Base-by-base conservation (phyloP, 768 basidiomycete genomes). In the Boletus rufocinnamomeus region DNA sequence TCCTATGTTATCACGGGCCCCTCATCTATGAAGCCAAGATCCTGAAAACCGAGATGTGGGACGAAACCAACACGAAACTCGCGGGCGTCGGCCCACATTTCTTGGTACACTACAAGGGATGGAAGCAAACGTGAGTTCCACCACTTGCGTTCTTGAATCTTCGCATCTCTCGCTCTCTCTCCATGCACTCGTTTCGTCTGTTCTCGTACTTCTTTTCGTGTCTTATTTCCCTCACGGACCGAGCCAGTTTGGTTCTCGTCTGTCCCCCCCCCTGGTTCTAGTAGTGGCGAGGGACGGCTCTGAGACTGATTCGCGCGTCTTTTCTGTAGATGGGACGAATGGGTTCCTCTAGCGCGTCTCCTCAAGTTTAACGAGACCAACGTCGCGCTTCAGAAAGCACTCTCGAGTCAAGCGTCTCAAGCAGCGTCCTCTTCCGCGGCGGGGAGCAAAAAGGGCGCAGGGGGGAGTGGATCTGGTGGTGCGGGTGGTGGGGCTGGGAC, bases 101-200 rank as follows among this genome's bases (percentile, higher is more conserved):
- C 75, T 88, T 91, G 60, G 95, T 99, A 40, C 97, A 99, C 73
- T 99, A 99, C 81, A 97, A 98, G 74, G 97, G 97, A 10, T 99
- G 97, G 97, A 99, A 98, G 72, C 91, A 93, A 73, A 95, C 93
- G 93, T 95, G 70, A 63, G 84, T 77, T 21, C 23, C 11, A 27
- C 44, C 34, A 16, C 19, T 45, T 37, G 14, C 34, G 2, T 48
- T 37, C 30, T 30, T n/a, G n/a, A n/a, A n/a, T n/a, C n/a, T n/a
- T n/a, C n/a, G n/a, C n/a, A n/a, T n/a, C n/a, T 55, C 45, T 35
- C 1, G 8, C 21, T 27, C 21, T 30, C n/a, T 45, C 54, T 47
- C 45, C 21, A 13, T 34, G 30, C 21, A 21, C 23, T 13, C 5
- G 19, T 56, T 21, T 35, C 25, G 4, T 21, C 25, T 32, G 17